Base-by-base conservation (phyloP, 1,139 yeast species). In the Yamadazyma sp. region DNA sequence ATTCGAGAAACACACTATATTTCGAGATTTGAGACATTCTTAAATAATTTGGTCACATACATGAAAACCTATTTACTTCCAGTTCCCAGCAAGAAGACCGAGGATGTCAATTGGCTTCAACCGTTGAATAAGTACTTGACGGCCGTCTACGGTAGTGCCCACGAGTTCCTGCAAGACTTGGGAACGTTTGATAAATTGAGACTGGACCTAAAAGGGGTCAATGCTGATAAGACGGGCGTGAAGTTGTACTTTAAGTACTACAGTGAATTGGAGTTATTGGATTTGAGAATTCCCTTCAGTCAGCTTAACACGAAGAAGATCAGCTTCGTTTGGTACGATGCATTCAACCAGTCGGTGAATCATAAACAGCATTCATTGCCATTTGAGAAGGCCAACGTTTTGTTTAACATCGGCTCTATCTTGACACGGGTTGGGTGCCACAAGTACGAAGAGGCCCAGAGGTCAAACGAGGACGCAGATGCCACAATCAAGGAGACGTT, bases 351-450 rank as follows among this genome's bases (percentile, higher is more conserved):
- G 4, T 42, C 57, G 1, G 57, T 67, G 2, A 59, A 73, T 4
- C 73, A 70, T 39, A 60, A 67, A 16, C 76, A 76, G 30, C 64
- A 71, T 30, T 77, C 83, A 8, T 57, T 88, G 36, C 90, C 96
- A 0, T 90, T 86, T 56, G 98, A 92, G 54, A 92, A 92, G 62
- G 96, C 97, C 2, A 80, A 87, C 22, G 65, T 85, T 2, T 66
- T 92, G 40, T 92, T 82, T 68, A 90, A 90, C 53, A 62, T 68
- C 31, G 76, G 62, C 0, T 56, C 74, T 0, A 45, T 65, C 24
- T 52, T 70, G 33, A 57, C 67, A 18, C 56, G 54, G 37, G 54
- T 83, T 35, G 96, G 86, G 0, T 70, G 78, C 1, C 50, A 73
- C 4, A 67, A 80, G 38, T 68, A 69, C 41, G 51, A 53, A 13